A percentile compares a stretch with the other conserved stretches of the same genome.
Evolutionary conservation across 2,329 filamentous ascomycete species (phyloP).

Genomic region (Claviceps sp.): DNA sequence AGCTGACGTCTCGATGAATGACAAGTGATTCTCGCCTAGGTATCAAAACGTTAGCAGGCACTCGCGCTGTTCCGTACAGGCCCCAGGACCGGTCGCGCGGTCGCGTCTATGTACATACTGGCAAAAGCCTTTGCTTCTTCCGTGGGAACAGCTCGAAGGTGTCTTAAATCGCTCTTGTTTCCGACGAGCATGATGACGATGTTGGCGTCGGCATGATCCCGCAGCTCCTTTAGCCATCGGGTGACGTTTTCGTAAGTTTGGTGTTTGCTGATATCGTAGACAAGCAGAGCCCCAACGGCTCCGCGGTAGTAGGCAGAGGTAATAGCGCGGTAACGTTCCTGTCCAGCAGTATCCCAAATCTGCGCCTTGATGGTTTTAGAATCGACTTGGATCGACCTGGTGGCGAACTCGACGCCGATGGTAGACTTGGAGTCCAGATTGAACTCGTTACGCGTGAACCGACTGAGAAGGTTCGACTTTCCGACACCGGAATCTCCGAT

Average conservation of each 20-base stretch:
- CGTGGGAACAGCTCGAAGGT: constrained; percentile 89
- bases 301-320: constrained; percentile 98
- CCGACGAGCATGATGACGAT: constrained; percentile 99
- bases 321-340: constrained; percentile 98
- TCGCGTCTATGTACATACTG: constrained; percentile 41
- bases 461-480: constrained; percentile 98
- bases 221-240: constrained; percentile 95
- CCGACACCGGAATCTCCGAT: constrained; percentile 99
- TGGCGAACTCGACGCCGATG: constrained; percentile 98
- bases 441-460: constrained; percentile 99
- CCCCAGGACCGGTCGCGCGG: background rate
- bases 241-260: constrained; percentile 99
- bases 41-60: constrained; percentile 4
- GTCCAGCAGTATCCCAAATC: constrained; percentile 98
- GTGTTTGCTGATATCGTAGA: constrained; percentile 99
- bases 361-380: constrained; percentile 99
- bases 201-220: constrained; percentile 95
- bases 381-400: constrained; percentile 95
- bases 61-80: no score
- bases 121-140: constrained; percentile 98
- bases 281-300: constrained; percentile 89
- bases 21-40: constrained; percentile 89
- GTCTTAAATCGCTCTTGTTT: constrained; percentile 99
- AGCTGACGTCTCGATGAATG: constrained; percentile 98
- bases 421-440: constrained; percentile 99